Percentiles rank a stretch among this genome's conserved stretches.
Conservation (phyloP, 371 early-diverging fungal genomes). For the Coemansia sp. region DNA sequence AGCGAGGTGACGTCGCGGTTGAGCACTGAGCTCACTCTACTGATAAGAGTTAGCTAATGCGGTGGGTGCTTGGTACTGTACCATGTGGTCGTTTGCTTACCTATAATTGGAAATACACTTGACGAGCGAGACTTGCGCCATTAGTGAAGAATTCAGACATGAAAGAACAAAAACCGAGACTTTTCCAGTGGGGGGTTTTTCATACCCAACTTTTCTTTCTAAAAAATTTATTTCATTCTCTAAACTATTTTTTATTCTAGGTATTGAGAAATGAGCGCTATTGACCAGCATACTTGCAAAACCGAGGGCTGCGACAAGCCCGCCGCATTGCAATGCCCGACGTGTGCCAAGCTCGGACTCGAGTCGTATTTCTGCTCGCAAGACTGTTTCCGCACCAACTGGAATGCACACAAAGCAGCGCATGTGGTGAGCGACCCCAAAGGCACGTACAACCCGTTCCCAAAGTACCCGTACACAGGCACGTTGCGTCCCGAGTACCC, state of each 20-base stretch:
- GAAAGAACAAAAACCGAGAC: neutral
- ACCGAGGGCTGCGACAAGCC: slow-evolving; percentile 67
- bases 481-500: slow-evolving; percentile 83
- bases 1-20: slow-evolving; percentile 73
- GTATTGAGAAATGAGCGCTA: slow-evolving; percentile 4
- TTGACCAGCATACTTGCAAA: slow-evolving; percentile 53
- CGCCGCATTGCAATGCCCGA: slow-evolving; percentile 83
- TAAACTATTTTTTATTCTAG: neutral
- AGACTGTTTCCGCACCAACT: slow-evolving; percentile 82
- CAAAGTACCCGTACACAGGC: slow-evolving; percentile 77
- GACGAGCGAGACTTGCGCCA: slow-evolving; percentile 3
- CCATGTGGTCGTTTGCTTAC: slow-evolving; percentile 1
- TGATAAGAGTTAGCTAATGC: neutral
- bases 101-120: slow-evolving; percentile 15
- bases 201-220: neutral
- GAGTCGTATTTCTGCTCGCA: slow-evolving; percentile 82
- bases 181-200: too few relatives aligned
- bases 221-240: neutral
- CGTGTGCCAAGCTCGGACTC: slow-evolving; percentile 76
- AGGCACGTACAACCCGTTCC: slow-evolving; percentile 77
- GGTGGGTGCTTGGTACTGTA: neutral
- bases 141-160: neutral
- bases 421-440: slow-evolving; percentile 56
- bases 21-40: slow-evolving; percentile 85
- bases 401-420: slow-evolving; percentile 62